Evolutionary conservation across 176 grass and related monocot species (phyloP).

Genomic region (Eleusine indica): DNA sequence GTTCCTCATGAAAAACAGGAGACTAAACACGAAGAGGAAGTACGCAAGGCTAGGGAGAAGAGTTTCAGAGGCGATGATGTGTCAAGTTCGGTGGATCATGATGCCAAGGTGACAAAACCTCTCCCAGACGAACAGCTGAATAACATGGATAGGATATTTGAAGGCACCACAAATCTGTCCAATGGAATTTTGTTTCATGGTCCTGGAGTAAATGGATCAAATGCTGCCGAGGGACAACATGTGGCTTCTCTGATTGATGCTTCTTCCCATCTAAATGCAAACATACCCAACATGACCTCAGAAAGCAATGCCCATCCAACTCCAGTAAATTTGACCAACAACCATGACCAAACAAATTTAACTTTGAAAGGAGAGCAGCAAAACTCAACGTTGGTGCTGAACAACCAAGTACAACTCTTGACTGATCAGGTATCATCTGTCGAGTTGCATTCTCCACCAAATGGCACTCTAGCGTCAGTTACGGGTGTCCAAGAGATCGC

Average conservation of each 20-base stretch:
- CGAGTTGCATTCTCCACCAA: conserved; percentile 48
- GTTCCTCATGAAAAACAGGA: conserved; percentile 50
- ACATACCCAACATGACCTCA: neutral
- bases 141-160: conserved; percentile 60
- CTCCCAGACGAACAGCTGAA: conserved; percentile 71
- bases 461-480: conserved; percentile 36
- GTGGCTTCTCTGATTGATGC: conserved; percentile 6
- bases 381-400: conserved; percentile 33
- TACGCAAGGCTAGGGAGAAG: conserved; percentile 62
- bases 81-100: conserved; percentile 69
- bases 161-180: conserved; percentile 48
- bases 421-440: conserved; percentile 32
- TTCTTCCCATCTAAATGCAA: conserved; percentile 21
- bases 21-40: conserved; percentile 55
- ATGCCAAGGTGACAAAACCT: conserved; percentile 56
- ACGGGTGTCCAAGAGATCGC: conserved; percentile 27
- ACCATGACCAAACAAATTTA: conserved; percentile 33
- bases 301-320: conserved; percentile 35
- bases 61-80: conserved; percentile 69
- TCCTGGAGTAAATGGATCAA: conserved; percentile 28
- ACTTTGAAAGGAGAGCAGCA: conserved; percentile 47
- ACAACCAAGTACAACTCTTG: conserved; percentile 41
- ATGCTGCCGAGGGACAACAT: neutral
- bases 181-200: conserved; percentile 43
- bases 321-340: conserved; percentile 29